A percentile compares a stretch with the other conserved stretches of the same genome.
phyloP scores from a whole-genome alignment of 192 early-diverging fungal genomes.

The Coemansia sp. region DNA sequence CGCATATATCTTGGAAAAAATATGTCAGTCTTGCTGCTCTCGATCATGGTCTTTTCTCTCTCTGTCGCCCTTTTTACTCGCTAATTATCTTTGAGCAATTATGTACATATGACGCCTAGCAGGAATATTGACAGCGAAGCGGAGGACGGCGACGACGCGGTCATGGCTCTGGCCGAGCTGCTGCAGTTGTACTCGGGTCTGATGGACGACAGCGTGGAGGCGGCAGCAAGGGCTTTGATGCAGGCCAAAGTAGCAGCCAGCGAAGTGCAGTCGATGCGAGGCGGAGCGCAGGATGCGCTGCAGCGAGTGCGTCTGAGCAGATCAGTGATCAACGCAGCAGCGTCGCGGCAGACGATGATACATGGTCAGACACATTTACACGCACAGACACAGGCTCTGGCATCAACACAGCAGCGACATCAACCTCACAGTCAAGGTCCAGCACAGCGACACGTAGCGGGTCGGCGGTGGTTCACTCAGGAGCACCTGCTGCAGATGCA shows the following conservation, averaged over 20 bases:
- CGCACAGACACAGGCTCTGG: background rate
- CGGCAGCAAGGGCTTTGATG: conserved; percentile 43
- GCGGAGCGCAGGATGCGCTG: conserved; percentile 20
- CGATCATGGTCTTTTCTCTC: background rate
- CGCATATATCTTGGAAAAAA: too few relatives aligned
- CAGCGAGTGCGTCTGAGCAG: conserved; percentile 38
- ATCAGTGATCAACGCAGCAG: conserved; percentile 8
- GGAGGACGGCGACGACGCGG: background rate
- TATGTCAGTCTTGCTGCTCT: too few relatives aligned
- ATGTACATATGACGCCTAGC: conserved; percentile 6
- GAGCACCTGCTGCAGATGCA: conserved; percentile 44
- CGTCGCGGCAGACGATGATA: conserved; percentile 10
- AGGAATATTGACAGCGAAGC: conserved; percentile 4
- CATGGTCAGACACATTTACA: background rate
- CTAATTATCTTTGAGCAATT: background rate
- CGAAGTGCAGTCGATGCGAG: conserved; percentile 14
- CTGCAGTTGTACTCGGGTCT: conserved; percentile 48
- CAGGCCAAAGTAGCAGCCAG: conserved; percentile 46
- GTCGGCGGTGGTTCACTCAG: conserved; percentile 48
- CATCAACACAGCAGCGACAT: background rate
- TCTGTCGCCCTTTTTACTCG: background rate
- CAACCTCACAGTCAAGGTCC: background rate
- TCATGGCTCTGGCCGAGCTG: conserved; percentile 34
- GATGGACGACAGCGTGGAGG: conserved; percentile 38
- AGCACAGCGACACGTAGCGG: background rate